These are phyloP conservation scores for Hypoxylon sp. DNA, from an alignment of 2,329 filamentous ascomycete species.

Conservation along the genomic window DNA sequence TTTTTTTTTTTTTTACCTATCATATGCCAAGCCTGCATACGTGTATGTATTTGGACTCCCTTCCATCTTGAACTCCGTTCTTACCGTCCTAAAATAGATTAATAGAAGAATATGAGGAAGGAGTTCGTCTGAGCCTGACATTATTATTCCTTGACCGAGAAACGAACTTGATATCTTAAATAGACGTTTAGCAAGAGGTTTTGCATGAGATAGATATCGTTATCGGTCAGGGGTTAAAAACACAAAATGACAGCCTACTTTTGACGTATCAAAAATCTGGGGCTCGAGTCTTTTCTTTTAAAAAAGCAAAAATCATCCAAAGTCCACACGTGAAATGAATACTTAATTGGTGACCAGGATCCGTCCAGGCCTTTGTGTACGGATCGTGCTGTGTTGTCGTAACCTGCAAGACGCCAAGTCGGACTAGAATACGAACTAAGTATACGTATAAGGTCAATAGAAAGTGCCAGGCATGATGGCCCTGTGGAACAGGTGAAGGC, in stretches of 20 bases:
- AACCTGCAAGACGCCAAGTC: slow-evolving; percentile 42
- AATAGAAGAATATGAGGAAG: not conserved
- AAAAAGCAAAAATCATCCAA: slow-evolving; percentile 4
- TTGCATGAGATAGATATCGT: slow-evolving; percentile 12
- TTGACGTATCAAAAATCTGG: slow-evolving; percentile 4
- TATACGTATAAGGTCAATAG: slow-evolving; percentile 35
- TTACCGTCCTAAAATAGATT: slow-evolving; percentile 24
- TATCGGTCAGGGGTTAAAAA: slow-evolving; percentile 2
- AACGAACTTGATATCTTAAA: not conserved
- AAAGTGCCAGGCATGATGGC: slow-evolving; percentile 30
- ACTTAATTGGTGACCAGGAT: slow-evolving; percentile 8
- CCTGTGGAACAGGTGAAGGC: slow-evolving; percentile 32
- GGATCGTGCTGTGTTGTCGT: slow-evolving; percentile 34
- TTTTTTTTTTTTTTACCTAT: too few relatives aligned
- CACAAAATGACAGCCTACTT: slow-evolving; percentile 1
- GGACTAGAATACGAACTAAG: slow-evolving; percentile 43
- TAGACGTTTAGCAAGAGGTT: not conserved
- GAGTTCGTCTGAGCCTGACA: slow-evolving; percentile 7
- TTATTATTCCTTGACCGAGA: slow-evolving; percentile 1
- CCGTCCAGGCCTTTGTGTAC: slow-evolving; percentile 30
- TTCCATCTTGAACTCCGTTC: slow-evolving; percentile 9
- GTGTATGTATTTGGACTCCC: slow-evolving; percentile 11
- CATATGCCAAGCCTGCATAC: slow-evolving; percentile 27
- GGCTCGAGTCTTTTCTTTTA: slow-evolving; percentile 8
- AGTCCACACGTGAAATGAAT: slow-evolving; percentile 31